Conservation (phyloP, 805 yeast species). For the Cyberlindnera maritima region DNA sequence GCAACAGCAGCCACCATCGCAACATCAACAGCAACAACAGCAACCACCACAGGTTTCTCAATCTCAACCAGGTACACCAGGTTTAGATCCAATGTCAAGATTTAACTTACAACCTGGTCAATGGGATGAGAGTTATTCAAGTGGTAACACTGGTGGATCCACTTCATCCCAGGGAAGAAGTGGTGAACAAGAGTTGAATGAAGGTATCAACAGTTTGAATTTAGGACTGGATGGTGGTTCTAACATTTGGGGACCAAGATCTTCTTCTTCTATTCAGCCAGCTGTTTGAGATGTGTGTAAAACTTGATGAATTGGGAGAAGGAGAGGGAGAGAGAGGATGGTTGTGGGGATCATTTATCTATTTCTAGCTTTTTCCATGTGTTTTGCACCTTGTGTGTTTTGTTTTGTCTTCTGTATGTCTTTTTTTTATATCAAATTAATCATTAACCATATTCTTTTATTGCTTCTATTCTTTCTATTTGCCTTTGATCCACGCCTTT, state of each 20-base stretch:
- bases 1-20: too few relatives aligned
- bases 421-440: too few relatives aligned
- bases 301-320: not conserved
- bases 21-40: too few relatives aligned
- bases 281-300: slow-evolving; percentile 4
- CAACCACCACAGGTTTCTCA: too few relatives aligned
- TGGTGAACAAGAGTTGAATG: slow-evolving; percentile 24
- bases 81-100: slow-evolving; percentile 27
- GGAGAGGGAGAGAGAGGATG: too few relatives aligned
- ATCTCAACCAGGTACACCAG: slow-evolving; percentile 32
- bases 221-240: slow-evolving; percentile 26
- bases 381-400: too few relatives aligned
- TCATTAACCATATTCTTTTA: too few relatives aligned
- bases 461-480: too few relatives aligned
- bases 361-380: too few relatives aligned
- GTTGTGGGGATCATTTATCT: too few relatives aligned
- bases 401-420: too few relatives aligned
- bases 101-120: slow-evolving; percentile 20
- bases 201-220: slow-evolving; percentile 25
- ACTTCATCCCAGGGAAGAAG: slow-evolving; percentile 2
- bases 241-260: slow-evolving; percentile 30
- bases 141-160: not conserved
- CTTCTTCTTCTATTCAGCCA: slow-evolving; percentile 9
- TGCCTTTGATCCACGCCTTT: too few relatives aligned
- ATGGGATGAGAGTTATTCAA: slow-evolving; percentile 8